Evolutionary conservation across 257 asterid species (phyloP).

Genomic region (Solanum ahanhuiri): DNA sequence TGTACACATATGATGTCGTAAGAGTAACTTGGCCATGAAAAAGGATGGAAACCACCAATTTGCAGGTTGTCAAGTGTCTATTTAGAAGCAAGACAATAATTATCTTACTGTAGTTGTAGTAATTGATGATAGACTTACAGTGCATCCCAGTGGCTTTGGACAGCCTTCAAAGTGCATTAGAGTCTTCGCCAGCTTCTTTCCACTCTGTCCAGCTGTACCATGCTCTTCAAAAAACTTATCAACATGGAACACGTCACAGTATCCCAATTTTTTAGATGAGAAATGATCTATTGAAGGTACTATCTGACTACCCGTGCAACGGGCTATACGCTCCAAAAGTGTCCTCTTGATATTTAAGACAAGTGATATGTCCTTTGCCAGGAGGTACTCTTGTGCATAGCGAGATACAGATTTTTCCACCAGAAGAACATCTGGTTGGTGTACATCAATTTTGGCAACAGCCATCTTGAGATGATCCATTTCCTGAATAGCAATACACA

Average conservation of each 20-base stretch:
- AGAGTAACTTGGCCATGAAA: neutral
- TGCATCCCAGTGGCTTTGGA: conserved; percentile 93
- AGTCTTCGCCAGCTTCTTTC: conserved; percentile 72
- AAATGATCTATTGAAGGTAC: conserved; percentile 86
- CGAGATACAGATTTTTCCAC: conserved; percentile 98
- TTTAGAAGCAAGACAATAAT: neutral
- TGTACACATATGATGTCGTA: neutral
- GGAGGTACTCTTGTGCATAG: conserved; percentile 93
- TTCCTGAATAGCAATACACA: conserved; percentile 42
- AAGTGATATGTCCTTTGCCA: conserved; percentile 78
- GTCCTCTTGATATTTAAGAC: conserved; percentile 80
- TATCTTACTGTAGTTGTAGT: conserved; percentile 2
- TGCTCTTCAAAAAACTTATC: conserved; percentile 70
- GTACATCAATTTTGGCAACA: conserved; percentile 83
- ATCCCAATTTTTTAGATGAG: conserved; percentile 68
- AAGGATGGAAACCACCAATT: neutral
- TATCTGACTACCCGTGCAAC: conserved; percentile 85
- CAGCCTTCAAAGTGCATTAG: conserved; percentile 96
- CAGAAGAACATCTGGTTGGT: conserved; percentile 79
- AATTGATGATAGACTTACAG: conserved; percentile 43
- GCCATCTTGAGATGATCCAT: conserved; percentile 99
- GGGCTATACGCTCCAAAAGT: conserved; percentile 87
- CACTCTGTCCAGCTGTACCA: conserved; percentile 61
- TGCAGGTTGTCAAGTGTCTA: neutral
- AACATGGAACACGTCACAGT: conserved; percentile 75